phyloP scores from a whole-genome alignment of 148 eudicot species.

The Fagopyrum homotropicum region DNA sequence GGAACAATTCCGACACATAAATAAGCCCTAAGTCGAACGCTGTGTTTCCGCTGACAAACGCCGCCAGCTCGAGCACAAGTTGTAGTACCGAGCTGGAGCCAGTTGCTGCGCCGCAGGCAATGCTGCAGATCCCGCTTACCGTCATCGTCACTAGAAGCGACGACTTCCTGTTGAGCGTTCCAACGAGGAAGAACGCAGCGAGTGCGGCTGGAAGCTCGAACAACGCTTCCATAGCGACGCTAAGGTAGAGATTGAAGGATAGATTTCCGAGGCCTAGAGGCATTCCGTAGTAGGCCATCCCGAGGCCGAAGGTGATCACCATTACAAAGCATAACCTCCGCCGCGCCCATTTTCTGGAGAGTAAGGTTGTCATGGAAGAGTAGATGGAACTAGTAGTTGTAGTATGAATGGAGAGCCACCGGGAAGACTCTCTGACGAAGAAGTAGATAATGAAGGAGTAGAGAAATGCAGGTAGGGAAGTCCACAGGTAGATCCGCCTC shows the following conservation, averaged over 20 bases:
- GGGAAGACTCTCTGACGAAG: slow-evolving; percentile 19
- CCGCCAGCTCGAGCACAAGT: slow-evolving; percentile 32
- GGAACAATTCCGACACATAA: slow-evolving; percentile 59
- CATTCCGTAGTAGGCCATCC: slow-evolving; percentile 62
- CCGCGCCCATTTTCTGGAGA: slow-evolving; percentile 38
- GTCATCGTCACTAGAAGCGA: slow-evolving; percentile 25
- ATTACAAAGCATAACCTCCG: slow-evolving; percentile 27
- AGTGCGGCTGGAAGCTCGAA: slow-evolving; percentile 47
- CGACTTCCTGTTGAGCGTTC: slow-evolving; percentile 27
- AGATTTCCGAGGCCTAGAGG: slow-evolving; percentile 52
- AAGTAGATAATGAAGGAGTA: slow-evolving; percentile 30
- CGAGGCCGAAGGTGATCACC: slow-evolving; percentile 43
- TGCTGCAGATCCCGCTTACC: slow-evolving; percentile 38
- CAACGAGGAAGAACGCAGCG: slow-evolving; percentile 27
- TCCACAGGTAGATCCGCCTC: slow-evolving; percentile 47
- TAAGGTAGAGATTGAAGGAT: slow-evolving; percentile 40
- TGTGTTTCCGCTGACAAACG: slow-evolving; percentile 40
- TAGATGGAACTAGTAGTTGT: slow-evolving; percentile 14
- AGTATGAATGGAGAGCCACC: background rate
- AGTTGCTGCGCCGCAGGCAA: slow-evolving; percentile 5
- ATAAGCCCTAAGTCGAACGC: slow-evolving; percentile 40
- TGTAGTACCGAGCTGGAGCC: slow-evolving; percentile 17
- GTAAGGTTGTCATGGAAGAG: slow-evolving; percentile 36
- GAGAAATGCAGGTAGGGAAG: slow-evolving; percentile 36
- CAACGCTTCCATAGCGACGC: slow-evolving; percentile 43